Evolutionary conservation across 1,139 yeast genomes (phyloP), one percentile per base, ranked within the genome.

Genomic region (Lodderomyces elongisporus): DNA sequence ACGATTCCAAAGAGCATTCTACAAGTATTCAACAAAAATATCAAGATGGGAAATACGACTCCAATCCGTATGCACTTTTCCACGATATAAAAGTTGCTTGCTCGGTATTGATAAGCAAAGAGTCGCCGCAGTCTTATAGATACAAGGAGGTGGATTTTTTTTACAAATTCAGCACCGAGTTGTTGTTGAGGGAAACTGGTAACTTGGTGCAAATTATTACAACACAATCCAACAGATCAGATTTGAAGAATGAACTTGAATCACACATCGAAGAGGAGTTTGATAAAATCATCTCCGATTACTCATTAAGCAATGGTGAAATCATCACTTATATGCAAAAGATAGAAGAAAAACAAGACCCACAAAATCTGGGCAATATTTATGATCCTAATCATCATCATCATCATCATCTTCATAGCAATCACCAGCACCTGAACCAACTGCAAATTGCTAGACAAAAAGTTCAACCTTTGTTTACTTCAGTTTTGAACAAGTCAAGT

Each of bases 61-160:
- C 66, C 0, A 62, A 79, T 7, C 49, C 49, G 6, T 81, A 79
- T 46, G 60, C 60, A 29, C 47, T 87, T 10, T 85, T 73, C 49
- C 91, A 83, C 49, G 97, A 89, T 54, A 55, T 89, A 39, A 83
- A 77, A 46, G 60, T 81, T 13, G 80, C 83, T 0, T 65, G 81
- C 27, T 71, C 77, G 7, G 51, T 70, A 17, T 60, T 69, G 23
- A 66, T 83, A 15, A 62, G 64, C 24, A 58, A 64, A 32, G 60
- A 66, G 36, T 67, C 70, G 16, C 67, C 79, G 21, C 88, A 87
- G 2, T 62, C 79, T n/a, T 51, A 60, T 15, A 58, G 58, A 10
- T 88, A 88, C 51, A 60, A 59, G 14, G 66, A 70, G 43, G 62
- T 82, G 27, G 91, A 85, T 53, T 71, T 70, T 37, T 81, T 83